A percentile compares a stretch with the other conserved stretches of the same genome.
Conservation (phyloP, 2,329 filamentous ascomycete species). For the Aspergillus ustus region DNA sequence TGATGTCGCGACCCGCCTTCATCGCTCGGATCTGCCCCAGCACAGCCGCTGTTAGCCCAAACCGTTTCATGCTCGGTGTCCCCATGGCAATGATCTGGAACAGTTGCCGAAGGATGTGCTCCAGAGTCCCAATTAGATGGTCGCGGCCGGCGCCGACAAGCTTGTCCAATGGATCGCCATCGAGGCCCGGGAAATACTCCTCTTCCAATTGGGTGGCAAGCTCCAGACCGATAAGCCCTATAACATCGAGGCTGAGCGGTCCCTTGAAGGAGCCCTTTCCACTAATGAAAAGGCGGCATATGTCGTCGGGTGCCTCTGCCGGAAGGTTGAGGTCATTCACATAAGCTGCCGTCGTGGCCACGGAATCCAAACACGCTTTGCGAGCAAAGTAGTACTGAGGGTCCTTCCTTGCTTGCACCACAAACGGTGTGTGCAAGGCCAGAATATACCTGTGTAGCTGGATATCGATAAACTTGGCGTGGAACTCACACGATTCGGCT, state of each 20-base stretch:
- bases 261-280: conserved; percentile 4
- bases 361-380: conserved; percentile 22
- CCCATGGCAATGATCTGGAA: conserved; percentile 27
- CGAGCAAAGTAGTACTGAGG: conserved; percentile 20
- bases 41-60: conserved; percentile 20
- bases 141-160: conserved; percentile 23
- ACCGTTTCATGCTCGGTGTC: conserved; percentile 25
- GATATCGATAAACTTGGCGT: conserved; percentile 14
- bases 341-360: conserved; percentile 22
- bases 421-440: conserved; percentile 20
- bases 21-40: conserved; percentile 24
- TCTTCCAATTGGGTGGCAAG: not conserved
- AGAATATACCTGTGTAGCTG: conserved; percentile 22
- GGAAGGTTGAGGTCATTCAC: conserved; percentile 19
- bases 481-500: not conserved
- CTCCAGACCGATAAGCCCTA: not conserved
- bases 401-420: conserved; percentile 22
- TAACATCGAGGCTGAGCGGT: not conserved
- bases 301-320: conserved; percentile 14
- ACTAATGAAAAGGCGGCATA: conserved; percentile 19
- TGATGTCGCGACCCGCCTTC: conserved; percentile 15
- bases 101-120: conserved; percentile 27
- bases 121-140: conserved; percentile 23
- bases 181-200: not conserved
- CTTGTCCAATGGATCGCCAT: conserved; percentile 20